Conservation (phyloP, 805 yeast genomes). For the Saccharomycopsis oosterbeekiorum region DNA sequence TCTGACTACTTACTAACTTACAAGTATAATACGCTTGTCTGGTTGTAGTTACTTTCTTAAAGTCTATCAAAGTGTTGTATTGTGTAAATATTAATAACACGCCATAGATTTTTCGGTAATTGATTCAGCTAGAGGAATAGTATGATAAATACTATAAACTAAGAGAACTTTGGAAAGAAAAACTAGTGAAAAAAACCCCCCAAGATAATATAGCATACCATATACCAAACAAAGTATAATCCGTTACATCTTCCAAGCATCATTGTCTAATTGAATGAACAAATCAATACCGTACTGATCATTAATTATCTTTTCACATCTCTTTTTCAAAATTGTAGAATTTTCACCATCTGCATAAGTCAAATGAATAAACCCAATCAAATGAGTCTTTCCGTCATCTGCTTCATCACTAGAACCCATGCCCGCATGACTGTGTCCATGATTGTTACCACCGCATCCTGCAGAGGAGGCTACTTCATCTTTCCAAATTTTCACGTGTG, state of each 20-base stretch:
- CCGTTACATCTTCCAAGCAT: constrained; percentile 6
- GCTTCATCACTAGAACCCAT: constrained; percentile 15
- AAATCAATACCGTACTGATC: constrained; percentile 16
- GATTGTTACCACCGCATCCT: constrained; percentile 21
- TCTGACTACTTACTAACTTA: too few species aligned
- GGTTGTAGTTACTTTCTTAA: too few species aligned
- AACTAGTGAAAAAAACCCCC: background rate
- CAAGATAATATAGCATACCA: background rate
- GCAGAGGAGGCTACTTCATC: constrained; percentile 9
- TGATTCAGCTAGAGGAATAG: background rate
- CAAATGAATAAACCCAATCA: constrained; percentile 76
- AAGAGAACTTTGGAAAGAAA: background rate
- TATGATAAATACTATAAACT: too few species aligned
- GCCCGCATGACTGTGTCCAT: constrained; percentile 22
- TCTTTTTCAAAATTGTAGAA: constrained; percentile 45
- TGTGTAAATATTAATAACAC: too few species aligned
- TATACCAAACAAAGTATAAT: background rate
- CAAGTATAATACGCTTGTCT: too few species aligned
- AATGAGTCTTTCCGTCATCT: constrained; percentile 25
- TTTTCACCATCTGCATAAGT: constrained; percentile 62
- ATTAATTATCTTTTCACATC: constrained; percentile 45
- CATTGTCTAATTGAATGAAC: constrained; percentile 18
- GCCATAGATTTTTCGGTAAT: background rate
- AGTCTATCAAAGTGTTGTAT: background rate
- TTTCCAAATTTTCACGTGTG: constrained; percentile 92